Evolutionary conservation across 2,329 filamentous ascomycete species (phyloP).

Genomic region (Sporothrix protearum): DNA sequence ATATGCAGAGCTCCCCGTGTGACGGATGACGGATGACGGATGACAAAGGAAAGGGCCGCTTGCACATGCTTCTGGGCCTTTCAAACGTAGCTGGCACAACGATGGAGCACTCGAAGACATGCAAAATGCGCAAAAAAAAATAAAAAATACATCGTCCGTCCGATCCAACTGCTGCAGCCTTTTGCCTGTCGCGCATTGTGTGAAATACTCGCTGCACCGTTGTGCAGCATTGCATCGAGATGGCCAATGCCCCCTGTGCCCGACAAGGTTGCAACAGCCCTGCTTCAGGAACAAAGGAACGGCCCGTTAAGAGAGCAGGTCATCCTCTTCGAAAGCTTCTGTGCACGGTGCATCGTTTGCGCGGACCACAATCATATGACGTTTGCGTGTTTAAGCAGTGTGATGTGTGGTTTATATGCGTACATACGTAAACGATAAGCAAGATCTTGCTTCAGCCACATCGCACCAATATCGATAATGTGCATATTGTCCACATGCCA

Average conservation of each 20-base stretch:
- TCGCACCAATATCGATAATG: background rate
- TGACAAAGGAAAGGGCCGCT: slow-evolving; percentile 6
- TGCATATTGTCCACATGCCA: background rate
- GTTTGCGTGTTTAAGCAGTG: too few species aligned
- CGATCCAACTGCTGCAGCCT: background rate
- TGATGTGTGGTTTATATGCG: background rate
- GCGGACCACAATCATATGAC: background rate
- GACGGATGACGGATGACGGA: background rate
- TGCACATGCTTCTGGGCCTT: background rate
- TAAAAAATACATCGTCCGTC: background rate
- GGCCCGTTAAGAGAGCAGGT: background rate
- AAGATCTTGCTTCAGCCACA: background rate
- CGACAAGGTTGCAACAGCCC: background rate
- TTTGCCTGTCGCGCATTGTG: background rate
- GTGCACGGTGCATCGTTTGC: background rate
- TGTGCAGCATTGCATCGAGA: background rate
- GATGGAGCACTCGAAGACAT: background rate
- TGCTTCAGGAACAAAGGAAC: background rate
- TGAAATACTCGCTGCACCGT: background rate
- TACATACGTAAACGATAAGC: background rate
- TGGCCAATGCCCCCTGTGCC: background rate
- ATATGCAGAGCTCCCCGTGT: background rate
- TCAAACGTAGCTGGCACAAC: background rate
- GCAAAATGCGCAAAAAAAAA: background rate
- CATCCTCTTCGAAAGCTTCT: background rate